Evolutionary conservation across 2,329 filamentous ascomycete species (phyloP).

Genomic region (Neopestalotiopsis sp.): DNA sequence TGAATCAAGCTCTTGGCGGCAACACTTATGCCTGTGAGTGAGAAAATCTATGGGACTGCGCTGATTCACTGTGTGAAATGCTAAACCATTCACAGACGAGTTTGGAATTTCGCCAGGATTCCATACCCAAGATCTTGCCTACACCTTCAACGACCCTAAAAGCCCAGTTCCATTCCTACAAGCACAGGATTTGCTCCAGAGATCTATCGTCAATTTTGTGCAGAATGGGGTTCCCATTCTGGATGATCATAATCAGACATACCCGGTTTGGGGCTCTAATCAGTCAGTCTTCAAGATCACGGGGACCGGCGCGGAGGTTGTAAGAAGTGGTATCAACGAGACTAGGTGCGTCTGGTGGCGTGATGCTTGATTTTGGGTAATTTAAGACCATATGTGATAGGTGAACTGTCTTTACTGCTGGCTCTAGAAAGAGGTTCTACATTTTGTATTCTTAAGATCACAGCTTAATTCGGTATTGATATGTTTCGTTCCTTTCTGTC

Average conservation of each 20-base stretch:
- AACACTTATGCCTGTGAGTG: background rate
- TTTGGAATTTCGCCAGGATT: background rate
- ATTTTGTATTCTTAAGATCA: no score
- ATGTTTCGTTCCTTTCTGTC: no score
- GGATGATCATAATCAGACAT: background rate
- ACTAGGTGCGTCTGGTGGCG: constrained; percentile 8
- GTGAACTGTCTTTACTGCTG: no score
- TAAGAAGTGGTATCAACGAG: background rate
- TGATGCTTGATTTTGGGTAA: background rate
- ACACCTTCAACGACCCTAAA: background rate
- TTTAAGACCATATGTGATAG: no score
- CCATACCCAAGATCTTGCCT: background rate
- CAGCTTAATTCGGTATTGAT: no score
- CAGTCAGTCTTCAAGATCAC: background rate
- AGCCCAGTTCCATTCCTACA: background rate
- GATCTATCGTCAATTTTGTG: background rate
- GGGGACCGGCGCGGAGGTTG: background rate
- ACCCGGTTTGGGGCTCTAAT: background rate
- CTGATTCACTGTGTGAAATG: no score
- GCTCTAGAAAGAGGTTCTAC: no score
- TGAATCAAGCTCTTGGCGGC: background rate
- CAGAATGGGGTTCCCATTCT: background rate
- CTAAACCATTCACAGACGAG: background rate
- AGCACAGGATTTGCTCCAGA: background rate
- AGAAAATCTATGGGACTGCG: no score